phyloP scores from a whole-genome alignment of 2,329 filamentous ascomycete genomes.

The Lachnellula subtilissima region DNA sequence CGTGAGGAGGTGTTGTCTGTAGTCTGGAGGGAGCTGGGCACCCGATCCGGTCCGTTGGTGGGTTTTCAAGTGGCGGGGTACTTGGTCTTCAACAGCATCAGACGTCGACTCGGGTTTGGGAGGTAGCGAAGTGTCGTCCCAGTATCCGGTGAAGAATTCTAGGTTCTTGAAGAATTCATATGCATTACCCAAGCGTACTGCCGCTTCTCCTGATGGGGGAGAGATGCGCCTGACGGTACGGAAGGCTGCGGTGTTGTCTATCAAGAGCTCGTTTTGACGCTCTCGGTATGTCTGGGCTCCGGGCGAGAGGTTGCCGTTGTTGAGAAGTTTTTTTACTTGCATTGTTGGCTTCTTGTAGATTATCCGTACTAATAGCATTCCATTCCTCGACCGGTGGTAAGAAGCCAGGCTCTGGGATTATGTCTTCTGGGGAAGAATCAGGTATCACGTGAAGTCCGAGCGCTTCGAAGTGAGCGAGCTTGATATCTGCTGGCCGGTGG shows the following conservation, averaged over 20 bases:
- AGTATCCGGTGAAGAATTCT: conserved; percentile 53
- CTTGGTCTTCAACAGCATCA: conserved; percentile 12
- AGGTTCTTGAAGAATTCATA: conserved; percentile 64
- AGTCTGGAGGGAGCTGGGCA: conserved; percentile 53
- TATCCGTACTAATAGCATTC: conserved; percentile 30
- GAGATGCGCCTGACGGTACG: conserved; percentile 56
- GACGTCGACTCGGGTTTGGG: conserved; percentile 9
- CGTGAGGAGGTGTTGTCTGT: conserved; percentile 51
- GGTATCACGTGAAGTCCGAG: conserved; percentile 52
- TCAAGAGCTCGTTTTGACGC: conserved; percentile 52
- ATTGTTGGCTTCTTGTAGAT: conserved; percentile 39
- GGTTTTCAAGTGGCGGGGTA: conserved; percentile 18
- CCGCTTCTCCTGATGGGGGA: conserved; percentile 47
- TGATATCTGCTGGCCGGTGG: conserved; percentile 47
- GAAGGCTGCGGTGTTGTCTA: conserved; percentile 54
- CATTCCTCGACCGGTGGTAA: conserved; percentile 51
- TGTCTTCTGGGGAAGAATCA: conserved; percentile 42
- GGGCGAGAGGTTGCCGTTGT: conserved; percentile 50
- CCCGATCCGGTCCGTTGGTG: conserved; percentile 47
- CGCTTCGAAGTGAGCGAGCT: conserved; percentile 48
- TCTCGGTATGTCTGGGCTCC: conserved; percentile 56
- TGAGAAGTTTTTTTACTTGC: conserved; percentile 45
- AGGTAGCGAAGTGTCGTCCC: conserved; percentile 54
- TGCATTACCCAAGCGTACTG: conserved; percentile 55
- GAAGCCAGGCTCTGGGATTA: conserved; percentile 50